Percentiles rank a stretch among this genome's conserved stretches.
These are phyloP conservation scores for Friedmanniomyces endolithicus DNA, from an alignment of 495 filamentous ascomycete genomes.

Conservation along the genomic window DNA sequence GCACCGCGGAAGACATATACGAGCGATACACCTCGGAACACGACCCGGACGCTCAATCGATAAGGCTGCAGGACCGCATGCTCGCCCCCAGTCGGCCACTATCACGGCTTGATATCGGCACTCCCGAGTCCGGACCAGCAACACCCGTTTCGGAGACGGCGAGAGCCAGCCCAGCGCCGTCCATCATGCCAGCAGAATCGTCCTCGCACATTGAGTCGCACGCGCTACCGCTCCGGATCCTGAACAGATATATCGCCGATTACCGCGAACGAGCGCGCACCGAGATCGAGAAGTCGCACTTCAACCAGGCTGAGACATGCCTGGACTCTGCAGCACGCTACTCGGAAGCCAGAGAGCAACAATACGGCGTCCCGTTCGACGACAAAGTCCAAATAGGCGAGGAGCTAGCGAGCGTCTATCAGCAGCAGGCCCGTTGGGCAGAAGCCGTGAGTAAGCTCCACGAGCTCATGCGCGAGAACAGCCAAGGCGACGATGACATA, in stretches of 20 bases:
- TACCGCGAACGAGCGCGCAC: background rate
- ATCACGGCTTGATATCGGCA: background rate
- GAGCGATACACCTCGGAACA: conserved; percentile 4
- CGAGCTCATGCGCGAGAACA: background rate
- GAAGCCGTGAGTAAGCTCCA: conserved; percentile 6
- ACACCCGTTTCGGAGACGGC: background rate
- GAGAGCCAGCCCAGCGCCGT: background rate
- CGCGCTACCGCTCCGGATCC: background rate
- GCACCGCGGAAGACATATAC: conserved; percentile 1
- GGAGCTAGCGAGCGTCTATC: conserved; percentile 3
- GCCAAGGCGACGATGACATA: background rate
- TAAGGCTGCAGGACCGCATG: background rate
- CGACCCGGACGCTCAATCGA: conserved; percentile 1
- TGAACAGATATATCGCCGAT: conserved; percentile 1
- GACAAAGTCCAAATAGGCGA: background rate
- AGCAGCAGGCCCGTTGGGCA: background rate
- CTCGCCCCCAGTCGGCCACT: background rate
- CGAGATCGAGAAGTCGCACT: conserved; percentile 4
- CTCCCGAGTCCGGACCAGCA: background rate
- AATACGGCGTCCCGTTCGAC: conserved; percentile 1
- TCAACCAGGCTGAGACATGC: conserved; percentile 5
- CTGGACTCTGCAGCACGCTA: background rate
- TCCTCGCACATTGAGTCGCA: background rate
- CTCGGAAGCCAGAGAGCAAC: conserved; percentile 1
- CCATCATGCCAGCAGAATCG: background rate